A percentile compares a stretch with the other conserved stretches of the same genome.
phyloP scores from a whole-genome alignment of 2,329 filamentous ascomycete species.

The Lasiodiplodia sp. region DNA sequence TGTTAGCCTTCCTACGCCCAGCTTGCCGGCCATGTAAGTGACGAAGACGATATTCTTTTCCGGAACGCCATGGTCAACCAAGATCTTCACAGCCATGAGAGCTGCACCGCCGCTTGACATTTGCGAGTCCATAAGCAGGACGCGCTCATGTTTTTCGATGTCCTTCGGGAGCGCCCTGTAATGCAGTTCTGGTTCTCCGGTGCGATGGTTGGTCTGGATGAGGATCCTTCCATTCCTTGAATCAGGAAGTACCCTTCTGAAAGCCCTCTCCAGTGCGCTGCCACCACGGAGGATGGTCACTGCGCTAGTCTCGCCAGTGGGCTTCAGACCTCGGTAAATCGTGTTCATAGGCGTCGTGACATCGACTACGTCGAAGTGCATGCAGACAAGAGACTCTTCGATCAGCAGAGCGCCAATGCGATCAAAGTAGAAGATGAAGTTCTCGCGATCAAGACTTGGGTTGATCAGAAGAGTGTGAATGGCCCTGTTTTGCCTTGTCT shows the following conservation, averaged over 20 bases:
- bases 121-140: slow-evolving; percentile 89
- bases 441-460: slow-evolving; percentile 78
- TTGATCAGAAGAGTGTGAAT: slow-evolving; percentile 93
- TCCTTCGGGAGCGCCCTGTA: slow-evolving; percentile 79
- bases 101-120: slow-evolving; percentile 89
- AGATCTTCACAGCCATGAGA: slow-evolving; percentile 94
- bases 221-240: slow-evolving; percentile 87
- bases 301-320: slow-evolving; percentile 75
- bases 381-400: slow-evolving; percentile 63
- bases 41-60: slow-evolving; percentile 89
- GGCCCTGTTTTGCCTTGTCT: slow-evolving; percentile 80
- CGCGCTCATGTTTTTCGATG: slow-evolving; percentile 76
- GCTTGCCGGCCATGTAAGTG: slow-evolving; percentile 86
- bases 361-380: slow-evolving; percentile 69
- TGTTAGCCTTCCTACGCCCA: slow-evolving; percentile 83
- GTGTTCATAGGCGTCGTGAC: slow-evolving; percentile 76
- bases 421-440: slow-evolving; percentile 98
- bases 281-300: slow-evolving; percentile 90
- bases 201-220: slow-evolving; percentile 78
- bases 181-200: slow-evolving; percentile 89
- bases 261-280: slow-evolving; percentile 83
- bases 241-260: slow-evolving; percentile 90
- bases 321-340: slow-evolving; percentile 73
- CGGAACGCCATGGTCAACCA: slow-evolving; percentile 89
- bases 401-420: slow-evolving; percentile 83